A percentile compares a stretch with the other conserved stretches of the same genome.
phyloP scores from a whole-genome alignment of 768 basidiomycete genomes.

The Kwoniella mangroviensis region DNA sequence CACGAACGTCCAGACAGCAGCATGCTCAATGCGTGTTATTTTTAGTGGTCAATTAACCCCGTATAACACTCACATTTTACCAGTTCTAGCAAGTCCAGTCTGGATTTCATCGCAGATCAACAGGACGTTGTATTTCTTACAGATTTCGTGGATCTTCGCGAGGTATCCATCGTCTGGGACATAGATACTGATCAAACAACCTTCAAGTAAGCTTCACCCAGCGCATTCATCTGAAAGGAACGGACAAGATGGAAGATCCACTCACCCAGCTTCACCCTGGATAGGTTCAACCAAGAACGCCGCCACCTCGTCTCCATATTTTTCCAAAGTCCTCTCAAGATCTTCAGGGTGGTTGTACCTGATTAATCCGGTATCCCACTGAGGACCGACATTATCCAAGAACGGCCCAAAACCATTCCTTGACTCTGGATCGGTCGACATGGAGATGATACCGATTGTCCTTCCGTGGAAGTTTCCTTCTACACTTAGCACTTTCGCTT shows the following conservation, averaged over 20 bases:
- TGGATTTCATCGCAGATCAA: conserved; percentile 98
- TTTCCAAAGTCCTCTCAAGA: conserved; percentile 76
- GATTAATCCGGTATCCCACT: conserved; percentile 67
- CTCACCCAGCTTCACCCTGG: conserved; percentile 97
- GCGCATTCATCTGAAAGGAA: too few species aligned
- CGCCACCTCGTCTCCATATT: conserved; percentile 80
- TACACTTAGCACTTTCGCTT: conserved; percentile 83
- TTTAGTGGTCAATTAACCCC: background rate
- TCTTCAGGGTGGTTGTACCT: conserved; percentile 83
- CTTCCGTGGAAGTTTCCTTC: conserved; percentile 95
- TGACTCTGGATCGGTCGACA: conserved; percentile 88
- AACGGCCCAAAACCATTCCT: conserved; percentile 89
- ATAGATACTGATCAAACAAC: conserved; percentile 68
- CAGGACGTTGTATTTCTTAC: conserved; percentile 91
- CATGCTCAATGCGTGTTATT: background rate
- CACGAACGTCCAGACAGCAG: background rate
- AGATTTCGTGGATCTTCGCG: conserved; percentile 73
- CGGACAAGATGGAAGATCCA: too few species aligned
- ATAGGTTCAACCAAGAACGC: conserved; percentile 97
- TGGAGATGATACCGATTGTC: conserved; percentile 86
- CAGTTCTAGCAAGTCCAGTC: conserved; percentile 92
- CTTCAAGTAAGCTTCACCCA: too few species aligned
- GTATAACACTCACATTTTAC: conserved; percentile 68
- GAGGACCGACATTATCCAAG: conserved; percentile 80
- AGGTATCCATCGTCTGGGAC: conserved; percentile 90